A percentile compares a stretch with the other conserved stretches of the same genome.
Evolutionary conservation across 228 moss, liverwort and hornwort species (phyloP).

Genomic region (Sphagnum fallax): DNA sequence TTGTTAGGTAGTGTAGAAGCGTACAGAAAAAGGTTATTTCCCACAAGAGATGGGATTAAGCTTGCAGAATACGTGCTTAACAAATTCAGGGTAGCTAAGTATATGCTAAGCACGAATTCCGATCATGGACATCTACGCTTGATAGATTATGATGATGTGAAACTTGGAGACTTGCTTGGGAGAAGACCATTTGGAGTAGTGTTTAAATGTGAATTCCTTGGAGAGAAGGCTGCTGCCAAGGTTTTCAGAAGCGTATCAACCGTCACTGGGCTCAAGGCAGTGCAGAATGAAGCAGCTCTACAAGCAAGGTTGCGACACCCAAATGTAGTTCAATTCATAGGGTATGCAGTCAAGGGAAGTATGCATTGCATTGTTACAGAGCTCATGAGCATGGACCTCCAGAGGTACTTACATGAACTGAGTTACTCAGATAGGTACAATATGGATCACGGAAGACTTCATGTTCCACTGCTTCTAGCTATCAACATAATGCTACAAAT

Average conservation of each 20-base stretch:
- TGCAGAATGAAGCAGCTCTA: constrained; percentile 21
- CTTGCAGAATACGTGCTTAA: too few relatives aligned
- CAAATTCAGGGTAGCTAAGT: too few relatives aligned
- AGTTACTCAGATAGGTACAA: constrained; percentile 6
- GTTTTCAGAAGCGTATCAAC: not conserved
- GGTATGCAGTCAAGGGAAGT: constrained; percentile 15
- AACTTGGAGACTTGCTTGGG: constrained; percentile 5
- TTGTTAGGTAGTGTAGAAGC: constrained; percentile 13
- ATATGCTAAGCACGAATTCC: too few relatives aligned
- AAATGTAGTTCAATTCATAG: constrained; percentile 45
- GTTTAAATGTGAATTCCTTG: constrained; percentile 41
- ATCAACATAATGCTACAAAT: constrained; percentile 31
- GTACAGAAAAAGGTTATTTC: too few relatives aligned
- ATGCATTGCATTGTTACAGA: constrained; percentile 30
- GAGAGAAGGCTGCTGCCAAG: constrained; percentile 27
- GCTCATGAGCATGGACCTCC: constrained; percentile 21
- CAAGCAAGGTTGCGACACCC: constrained; percentile 23
- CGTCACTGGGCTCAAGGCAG: constrained; percentile 6
- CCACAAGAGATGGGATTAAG: too few relatives aligned
- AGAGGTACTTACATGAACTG: constrained; percentile 14
- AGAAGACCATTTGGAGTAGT: constrained; percentile 26
- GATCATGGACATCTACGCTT: too few relatives aligned
- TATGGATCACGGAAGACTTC: constrained; percentile 2
- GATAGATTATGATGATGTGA: too few relatives aligned
- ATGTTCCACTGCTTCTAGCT: constrained; percentile 26